Conservation (phyloP, 2,329 filamentous ascomycete genomes). For the Colletotrichum spaethianum region DNA sequence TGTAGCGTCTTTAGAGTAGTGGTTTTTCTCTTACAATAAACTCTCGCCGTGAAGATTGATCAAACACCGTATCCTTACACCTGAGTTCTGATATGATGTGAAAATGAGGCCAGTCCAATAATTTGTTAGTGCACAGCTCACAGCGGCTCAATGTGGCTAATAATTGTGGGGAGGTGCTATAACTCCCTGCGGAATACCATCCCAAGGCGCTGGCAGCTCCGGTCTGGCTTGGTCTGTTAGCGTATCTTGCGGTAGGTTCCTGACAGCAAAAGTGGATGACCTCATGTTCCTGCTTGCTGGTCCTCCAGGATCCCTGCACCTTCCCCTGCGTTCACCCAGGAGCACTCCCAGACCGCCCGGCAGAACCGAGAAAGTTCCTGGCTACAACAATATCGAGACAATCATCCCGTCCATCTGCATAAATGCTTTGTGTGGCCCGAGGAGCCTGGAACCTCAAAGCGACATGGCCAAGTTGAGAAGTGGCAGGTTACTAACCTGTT, state of each 20-base stretch:
- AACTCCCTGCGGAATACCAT: not conserved
- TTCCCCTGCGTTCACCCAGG: slow-evolving; percentile 25
- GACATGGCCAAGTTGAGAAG: slow-evolving; percentile 60
- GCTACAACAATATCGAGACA: slow-evolving; percentile 26
- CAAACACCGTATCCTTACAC: not conserved
- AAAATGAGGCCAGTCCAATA: not conserved
- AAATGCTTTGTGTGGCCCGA: slow-evolving; percentile 36
- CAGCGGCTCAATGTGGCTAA: not conserved
- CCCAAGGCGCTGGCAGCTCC: not conserved
- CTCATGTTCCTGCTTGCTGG: slow-evolving; percentile 34
- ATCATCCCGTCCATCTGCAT: slow-evolving; percentile 39
- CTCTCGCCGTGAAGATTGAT: not conserved
- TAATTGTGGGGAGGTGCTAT: slow-evolving; percentile 10
- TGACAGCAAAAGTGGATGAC: slow-evolving; percentile 25
- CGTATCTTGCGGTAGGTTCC: not conserved
- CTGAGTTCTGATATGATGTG: not conserved
- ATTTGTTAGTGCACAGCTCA: slow-evolving; percentile 14
- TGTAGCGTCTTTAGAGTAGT: not conserved
- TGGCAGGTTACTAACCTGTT: slow-evolving; percentile 74
- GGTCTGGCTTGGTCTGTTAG: slow-evolving; percentile 8
- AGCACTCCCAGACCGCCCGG: slow-evolving; percentile 50
- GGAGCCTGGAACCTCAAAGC: slow-evolving; percentile 21
- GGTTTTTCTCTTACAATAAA: not conserved
- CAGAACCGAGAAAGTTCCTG: slow-evolving; percentile 50
- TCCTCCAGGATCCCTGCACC: slow-evolving; percentile 18